phyloP scores from a whole-genome alignment of 2,329 filamentous ascomycete species.

The Chaetomium sp. region DNA sequence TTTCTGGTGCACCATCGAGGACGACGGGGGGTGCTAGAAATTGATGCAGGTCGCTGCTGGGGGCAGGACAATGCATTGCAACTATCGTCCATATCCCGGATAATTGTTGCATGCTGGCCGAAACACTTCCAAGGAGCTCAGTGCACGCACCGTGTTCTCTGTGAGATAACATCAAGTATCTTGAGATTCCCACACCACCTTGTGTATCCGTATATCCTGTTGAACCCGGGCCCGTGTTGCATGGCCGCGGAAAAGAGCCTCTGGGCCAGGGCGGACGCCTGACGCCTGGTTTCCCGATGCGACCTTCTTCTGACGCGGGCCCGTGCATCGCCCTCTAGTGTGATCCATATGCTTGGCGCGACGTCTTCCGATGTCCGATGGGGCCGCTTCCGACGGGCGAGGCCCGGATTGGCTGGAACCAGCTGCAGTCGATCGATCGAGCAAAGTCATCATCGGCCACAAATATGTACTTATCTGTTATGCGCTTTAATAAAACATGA shows the following conservation, averaged over 20 bases:
- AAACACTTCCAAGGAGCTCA: not conserved
- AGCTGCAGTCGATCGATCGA: constrained; percentile 21
- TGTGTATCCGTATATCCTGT: too few species aligned
- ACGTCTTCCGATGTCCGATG: constrained; percentile 23
- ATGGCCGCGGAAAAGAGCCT: constrained; percentile 19
- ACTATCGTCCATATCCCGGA: constrained; percentile 1
- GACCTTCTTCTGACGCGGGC: constrained; percentile 1
- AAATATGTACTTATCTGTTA: not conserved
- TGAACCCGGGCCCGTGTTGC: not conserved
- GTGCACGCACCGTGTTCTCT: not conserved
- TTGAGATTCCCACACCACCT: constrained; percentile 13
- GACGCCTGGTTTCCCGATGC: not conserved
- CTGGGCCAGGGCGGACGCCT: constrained; percentile 11
- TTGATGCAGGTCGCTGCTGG: constrained; percentile 4
- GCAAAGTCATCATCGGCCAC: not conserved
- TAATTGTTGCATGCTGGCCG: not conserved
- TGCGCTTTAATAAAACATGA: not conserved
- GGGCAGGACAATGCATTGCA: not conserved
- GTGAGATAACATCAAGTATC: constrained; percentile 10
- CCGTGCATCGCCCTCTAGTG: not conserved
- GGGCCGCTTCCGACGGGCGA: constrained; percentile 18
- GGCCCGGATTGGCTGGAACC: constrained; percentile 4
- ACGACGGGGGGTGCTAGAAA: not conserved
- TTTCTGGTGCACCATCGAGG: not conserved
- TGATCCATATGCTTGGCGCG: constrained; percentile 14